Conservation (phyloP, 2,329 filamentous ascomycete species). For the Alternaria sp. region DNA sequence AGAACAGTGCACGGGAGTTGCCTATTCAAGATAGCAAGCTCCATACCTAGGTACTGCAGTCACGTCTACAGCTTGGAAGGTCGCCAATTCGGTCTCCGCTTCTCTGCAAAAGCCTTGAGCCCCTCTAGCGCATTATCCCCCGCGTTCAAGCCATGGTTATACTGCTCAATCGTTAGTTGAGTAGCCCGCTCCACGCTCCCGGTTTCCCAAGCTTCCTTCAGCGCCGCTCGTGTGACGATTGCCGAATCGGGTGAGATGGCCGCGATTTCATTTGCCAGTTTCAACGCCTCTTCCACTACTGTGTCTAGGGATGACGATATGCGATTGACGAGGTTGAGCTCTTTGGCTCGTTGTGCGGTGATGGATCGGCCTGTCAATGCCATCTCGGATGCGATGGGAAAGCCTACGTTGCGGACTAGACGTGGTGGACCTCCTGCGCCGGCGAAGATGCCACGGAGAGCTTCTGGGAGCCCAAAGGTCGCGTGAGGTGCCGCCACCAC, state of each 20-base stretch:
- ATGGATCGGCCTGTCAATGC: slow-evolving; percentile 57
- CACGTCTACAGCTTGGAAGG: slow-evolving; percentile 51
- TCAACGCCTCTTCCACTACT: slow-evolving; percentile 45
- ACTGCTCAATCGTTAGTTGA: slow-evolving; percentile 53
- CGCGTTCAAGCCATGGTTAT: slow-evolving; percentile 48
- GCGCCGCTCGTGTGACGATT: slow-evolving; percentile 45
- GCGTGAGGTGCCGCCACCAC: slow-evolving; percentile 60
- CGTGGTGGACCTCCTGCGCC: slow-evolving; percentile 60
- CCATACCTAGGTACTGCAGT: not conserved
- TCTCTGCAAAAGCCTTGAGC: slow-evolving; percentile 59
- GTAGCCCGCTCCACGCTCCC: slow-evolving; percentile 48
- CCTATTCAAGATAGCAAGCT: not conserved
- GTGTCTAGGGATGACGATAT: slow-evolving; percentile 46
- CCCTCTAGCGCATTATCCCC: slow-evolving; percentile 60
- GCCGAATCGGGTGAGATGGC: slow-evolving; percentile 47
- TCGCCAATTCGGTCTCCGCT: slow-evolving; percentile 58
- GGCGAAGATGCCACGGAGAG: slow-evolving; percentile 61
- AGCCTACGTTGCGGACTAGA: slow-evolving; percentile 56
- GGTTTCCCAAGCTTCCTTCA: slow-evolving; percentile 44
- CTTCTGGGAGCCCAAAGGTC: slow-evolving; percentile 61
- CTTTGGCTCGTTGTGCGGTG: slow-evolving; percentile 53
- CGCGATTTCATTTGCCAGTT: slow-evolving; percentile 45
- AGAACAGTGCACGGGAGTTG: not conserved
- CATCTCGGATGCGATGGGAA: slow-evolving; percentile 59
- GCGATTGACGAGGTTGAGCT: slow-evolving; percentile 52